Evolutionary conservation across 1,284 basidiomycete species (phyloP), one percentile per base, ranked within the genome.

Genomic region (Chalciporus sp.): DNA sequence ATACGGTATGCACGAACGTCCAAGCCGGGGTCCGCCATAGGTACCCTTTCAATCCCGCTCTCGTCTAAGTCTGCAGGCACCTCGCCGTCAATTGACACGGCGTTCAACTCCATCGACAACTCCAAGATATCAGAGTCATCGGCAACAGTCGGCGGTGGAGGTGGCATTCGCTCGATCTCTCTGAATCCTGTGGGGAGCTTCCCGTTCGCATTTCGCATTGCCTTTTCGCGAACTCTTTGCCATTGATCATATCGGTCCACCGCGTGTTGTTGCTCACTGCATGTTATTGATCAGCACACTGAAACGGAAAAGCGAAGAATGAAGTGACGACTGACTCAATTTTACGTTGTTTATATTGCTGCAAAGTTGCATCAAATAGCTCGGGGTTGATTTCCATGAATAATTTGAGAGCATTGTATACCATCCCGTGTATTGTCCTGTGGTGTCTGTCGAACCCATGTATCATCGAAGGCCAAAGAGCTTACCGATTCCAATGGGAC

Each of bases 311-410:
- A 27, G 51, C 16, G 58, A 37, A 31, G 26, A 51, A 14, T 14
- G 14, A 14, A 33, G 31, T 33, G 49, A 45, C 35, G 28, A 72
- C 93, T 59, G 63, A 95, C 94, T 88, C 85, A 53, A 90, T 79
- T 68, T 91, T 90, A 59, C 86, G 85, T 68, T 93, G 88, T 74
- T 94, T 96, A 75, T 96, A 98, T 60, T 96, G 93, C 58, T 92
- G 91, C 78, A 98, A 90, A 55, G 92, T 88, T 66, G 93, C 90
- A 66, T 98, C 95, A 66, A 99, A 98, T 27, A 98, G 76, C 63
- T 95, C 90, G 1, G 94, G 93, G 70, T 98, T 99, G 72, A 99
- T 95, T 74, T 99, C 96, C 95, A 99, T 99, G 75, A 98, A 97
- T 56, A 99, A 74, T 72, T 97, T 99, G 70, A 99, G 79, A 3